A percentile compares a stretch with the other conserved stretches of the same genome.
These are phyloP conservation scores for Zangia roseola DNA, from an alignment of 768 basidiomycete species.

Conservation along the genomic window DNA sequence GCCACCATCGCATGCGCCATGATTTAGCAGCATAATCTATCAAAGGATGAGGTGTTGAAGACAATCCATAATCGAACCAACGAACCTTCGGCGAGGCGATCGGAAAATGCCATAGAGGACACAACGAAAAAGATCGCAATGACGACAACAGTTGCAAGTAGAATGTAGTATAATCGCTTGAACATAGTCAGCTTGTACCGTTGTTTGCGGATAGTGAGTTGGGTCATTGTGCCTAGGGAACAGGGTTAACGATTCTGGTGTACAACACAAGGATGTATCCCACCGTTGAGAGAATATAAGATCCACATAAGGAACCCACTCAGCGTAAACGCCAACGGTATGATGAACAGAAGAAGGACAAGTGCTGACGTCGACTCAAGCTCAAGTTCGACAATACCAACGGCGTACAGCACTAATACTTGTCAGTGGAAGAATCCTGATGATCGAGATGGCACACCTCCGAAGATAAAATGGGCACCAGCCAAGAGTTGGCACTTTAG, in stretches of 20 bases:
- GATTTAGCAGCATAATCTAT: slow-evolving; percentile 89
- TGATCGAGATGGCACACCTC: slow-evolving; percentile 56
- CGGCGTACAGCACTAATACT: slow-evolving; percentile 75
- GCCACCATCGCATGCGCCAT: slow-evolving; percentile 92
- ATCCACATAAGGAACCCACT: slow-evolving; percentile 97
- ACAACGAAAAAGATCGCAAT: slow-evolving; percentile 91
- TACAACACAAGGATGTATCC: slow-evolving; percentile 15
- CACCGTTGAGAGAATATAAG: slow-evolving; percentile 85
- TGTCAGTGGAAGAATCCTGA: slow-evolving; percentile 6
- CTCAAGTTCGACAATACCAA: slow-evolving; percentile 92
- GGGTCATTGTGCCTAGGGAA: slow-evolving; percentile 75
- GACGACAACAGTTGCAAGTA: slow-evolving; percentile 76
- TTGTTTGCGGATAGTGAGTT: slow-evolving; percentile 84
- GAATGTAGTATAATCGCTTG: slow-evolving; percentile 78
- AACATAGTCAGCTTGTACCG: slow-evolving; percentile 89
- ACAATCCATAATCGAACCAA: slow-evolving; percentile 3
- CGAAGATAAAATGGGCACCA: slow-evolving; percentile 87
- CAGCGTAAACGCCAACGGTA: slow-evolving; percentile 93
- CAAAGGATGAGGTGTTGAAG: neutral
- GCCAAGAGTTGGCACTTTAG: slow-evolving; percentile 78
- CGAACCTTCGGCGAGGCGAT: slow-evolving; percentile 84
- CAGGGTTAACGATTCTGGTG: slow-evolving; percentile 5
- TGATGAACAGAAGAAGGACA: slow-evolving; percentile 82
- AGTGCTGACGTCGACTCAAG: slow-evolving; percentile 88
- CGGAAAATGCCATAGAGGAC: slow-evolving; percentile 88